Evolutionary conservation across 2,329 filamentous ascomycete species (phyloP).

Genomic region (Metarhizium humberi): DNA sequence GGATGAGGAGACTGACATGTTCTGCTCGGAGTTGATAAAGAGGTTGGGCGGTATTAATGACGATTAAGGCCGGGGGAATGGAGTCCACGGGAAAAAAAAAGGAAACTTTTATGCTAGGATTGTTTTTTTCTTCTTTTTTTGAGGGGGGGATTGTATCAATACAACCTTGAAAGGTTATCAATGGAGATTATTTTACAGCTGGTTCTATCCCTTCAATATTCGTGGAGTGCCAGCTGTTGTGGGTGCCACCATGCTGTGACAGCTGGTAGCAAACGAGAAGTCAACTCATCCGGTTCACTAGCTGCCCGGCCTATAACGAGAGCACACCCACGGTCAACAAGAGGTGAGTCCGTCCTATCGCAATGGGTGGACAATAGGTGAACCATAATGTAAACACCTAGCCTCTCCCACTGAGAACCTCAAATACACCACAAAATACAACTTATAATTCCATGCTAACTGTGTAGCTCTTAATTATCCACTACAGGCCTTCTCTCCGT

Average conservation of each 20-base stretch:
- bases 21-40: neutral
- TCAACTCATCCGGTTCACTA: neutral
- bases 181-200: neutral
- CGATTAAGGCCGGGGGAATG: neutral
- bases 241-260: neutral
- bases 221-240: neutral
- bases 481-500: neutral
- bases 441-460: neutral
- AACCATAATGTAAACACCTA: neutral
- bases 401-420: neutral
- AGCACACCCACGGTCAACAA: neutral
- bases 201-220: neutral
- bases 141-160: neutral
- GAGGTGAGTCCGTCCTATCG: neutral
- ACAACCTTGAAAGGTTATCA: neutral
- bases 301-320: neutral
- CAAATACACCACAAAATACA: neutral
- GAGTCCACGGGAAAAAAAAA: neutral
- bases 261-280: neutral
- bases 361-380: neutral
- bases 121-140: neutral
- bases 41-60: neutral
- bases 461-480: neutral
- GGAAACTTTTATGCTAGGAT: neutral
- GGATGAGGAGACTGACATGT: slow-evolving; percentile 15